Conservation (phyloP, 768 basidiomycete species). For the Leccinum imitatum region DNA sequence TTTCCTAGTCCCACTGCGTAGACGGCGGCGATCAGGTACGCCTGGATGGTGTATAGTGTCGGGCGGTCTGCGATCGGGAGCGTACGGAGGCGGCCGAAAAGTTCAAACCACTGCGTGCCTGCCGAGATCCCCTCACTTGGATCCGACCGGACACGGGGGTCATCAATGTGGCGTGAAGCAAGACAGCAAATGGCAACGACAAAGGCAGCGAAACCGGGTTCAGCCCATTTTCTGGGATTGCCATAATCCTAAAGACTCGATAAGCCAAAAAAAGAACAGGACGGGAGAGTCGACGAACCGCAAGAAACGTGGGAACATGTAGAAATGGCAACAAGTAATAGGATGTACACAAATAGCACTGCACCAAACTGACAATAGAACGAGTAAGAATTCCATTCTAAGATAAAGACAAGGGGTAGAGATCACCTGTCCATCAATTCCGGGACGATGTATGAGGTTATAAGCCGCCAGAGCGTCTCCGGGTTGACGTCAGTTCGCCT, state of each 20-base stretch:
- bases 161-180: conserved; percentile 90
- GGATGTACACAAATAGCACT: conserved; percentile 88
- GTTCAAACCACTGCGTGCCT: conserved; percentile 89
- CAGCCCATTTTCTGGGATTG: conserved; percentile 92
- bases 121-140: conserved; percentile 83
- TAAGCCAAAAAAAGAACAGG: conserved; percentile 17
- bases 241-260: conserved; percentile 70
- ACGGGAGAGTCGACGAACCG: conserved; percentile 44
- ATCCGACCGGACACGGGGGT: conserved; percentile 82
- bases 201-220: conserved; percentile 92
- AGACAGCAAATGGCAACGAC: conserved; percentile 92
- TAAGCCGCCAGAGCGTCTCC: conserved; percentile 81
- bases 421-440: conserved; percentile 91
- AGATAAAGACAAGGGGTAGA: conserved; percentile 16
- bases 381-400: conserved; percentile 13
- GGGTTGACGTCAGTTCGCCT: conserved; percentile 80
- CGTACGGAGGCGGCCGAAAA: conserved; percentile 84
- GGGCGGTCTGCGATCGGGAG: conserved; percentile 86
- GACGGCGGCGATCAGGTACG: conserved; percentile 87
- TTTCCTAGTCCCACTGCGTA: conserved; percentile 91
- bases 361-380: conserved; percentile 56
- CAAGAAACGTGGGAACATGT: conserved; percentile 86
- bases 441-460: conserved; percentile 83
- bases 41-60: conserved; percentile 89
- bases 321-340: conserved; percentile 91